phyloP scores from a whole-genome alignment of 306 rosid species.

The Cotoneaster glaucophyllus region DNA sequence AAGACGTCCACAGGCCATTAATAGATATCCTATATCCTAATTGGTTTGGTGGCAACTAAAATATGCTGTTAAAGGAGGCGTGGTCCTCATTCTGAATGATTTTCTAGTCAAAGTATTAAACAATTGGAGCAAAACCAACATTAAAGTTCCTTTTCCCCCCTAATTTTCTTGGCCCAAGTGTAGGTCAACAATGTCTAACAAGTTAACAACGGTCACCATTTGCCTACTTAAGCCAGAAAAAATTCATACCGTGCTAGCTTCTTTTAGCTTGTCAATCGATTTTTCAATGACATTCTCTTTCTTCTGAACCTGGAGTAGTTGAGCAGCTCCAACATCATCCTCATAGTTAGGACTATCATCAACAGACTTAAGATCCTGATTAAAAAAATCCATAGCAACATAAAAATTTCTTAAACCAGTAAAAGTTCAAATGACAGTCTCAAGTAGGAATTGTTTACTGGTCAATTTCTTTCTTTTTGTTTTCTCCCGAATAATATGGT shows the following conservation, averaged over 20 bases:
- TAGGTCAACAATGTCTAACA: not conserved
- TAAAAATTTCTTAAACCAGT: not conserved
- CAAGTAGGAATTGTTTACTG: not conserved
- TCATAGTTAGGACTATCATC: constrained; percentile 36
- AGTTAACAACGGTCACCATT: constrained; percentile 8
- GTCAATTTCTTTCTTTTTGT: not conserved
- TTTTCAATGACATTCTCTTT: constrained; percentile 61
- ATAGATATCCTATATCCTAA: not conserved
- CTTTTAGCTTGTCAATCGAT: constrained; percentile 69
- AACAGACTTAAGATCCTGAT: constrained; percentile 45
- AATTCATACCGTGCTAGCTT: constrained; percentile 68
- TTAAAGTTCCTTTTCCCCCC: not conserved
- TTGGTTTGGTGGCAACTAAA: not conserved
- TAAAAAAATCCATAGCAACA: constrained; percentile 1
- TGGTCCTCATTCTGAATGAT: not conserved
- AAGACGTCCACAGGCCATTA: not conserved
- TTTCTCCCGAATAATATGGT: not conserved
- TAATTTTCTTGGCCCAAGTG: not conserved
- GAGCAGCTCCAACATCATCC: constrained; percentile 33
- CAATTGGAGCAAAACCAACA: not conserved
- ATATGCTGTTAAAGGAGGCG: not conserved
- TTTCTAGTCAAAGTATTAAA: not conserved
- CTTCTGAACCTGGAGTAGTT: constrained; percentile 50
- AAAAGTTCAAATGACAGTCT: not conserved
- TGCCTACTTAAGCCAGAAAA: constrained; percentile 9